Base-by-base conservation (phyloP, 2,329 filamentous ascomycete genomes). In the Tolypocladium sp. region DNA sequence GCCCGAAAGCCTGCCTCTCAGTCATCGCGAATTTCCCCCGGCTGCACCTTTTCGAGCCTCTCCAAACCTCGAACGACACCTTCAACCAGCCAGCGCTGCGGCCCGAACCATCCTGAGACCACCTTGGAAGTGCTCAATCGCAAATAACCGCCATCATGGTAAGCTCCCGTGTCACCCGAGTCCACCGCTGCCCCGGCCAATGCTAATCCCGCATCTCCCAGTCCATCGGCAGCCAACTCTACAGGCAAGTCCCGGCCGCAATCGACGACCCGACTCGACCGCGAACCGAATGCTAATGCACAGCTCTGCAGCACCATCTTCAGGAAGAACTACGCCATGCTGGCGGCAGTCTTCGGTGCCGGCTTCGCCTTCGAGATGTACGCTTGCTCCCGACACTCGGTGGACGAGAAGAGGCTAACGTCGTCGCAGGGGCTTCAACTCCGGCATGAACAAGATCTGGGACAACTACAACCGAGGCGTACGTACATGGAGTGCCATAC, bases 281-380 rank as follows among this genome's bases (percentile, higher is more conserved):
- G 59, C 58, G 58, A 63, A 38, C 41, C 59, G 61, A 61, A 62
- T 62, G 62, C 68, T 72, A 63, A 73, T 62, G 51, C 60, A 54
- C 60, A 56, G 35, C 46, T 35, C 27, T 63, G 66, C 77, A 97
- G 94, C 81, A 77, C 85, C 71, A 71, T 97, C 67, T 88, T 97
- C 82, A 87, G 89, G 76, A 87, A 84, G 74, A 99, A 99, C 82
- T 88, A 83, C 69, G 82, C 89, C 74, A 96, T 96, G 85, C 82
- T 99, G 70, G 88, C 85, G 66, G 83, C 86, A 65, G 90, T 99
- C 73, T 99, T 99, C 75, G 84, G 80, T 67, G 83, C 86, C 66
- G 93, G 92, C 66, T 99, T 99, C 73, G 90, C 83, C 64, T 92
- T 96, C 73, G 91, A 97, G 81, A 83, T 99, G 94, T 99, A 85